Base-by-base conservation (phyloP, 371 early-diverging fungal species). In the Dichotomocladium elegans region DNA sequence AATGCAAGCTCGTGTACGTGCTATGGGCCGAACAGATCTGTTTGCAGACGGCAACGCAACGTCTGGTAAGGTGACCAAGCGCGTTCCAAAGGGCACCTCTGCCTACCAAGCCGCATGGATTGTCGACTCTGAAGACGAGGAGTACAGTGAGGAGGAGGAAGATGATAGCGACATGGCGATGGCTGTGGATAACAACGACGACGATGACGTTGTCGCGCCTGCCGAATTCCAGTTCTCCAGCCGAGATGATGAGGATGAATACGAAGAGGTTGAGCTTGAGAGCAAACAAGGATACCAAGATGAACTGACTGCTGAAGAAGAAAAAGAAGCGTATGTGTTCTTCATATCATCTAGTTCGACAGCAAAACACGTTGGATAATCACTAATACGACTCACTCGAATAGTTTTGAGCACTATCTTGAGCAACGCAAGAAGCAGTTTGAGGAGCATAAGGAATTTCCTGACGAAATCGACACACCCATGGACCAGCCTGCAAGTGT, bases 81-180 rank as follows among this genome's bases (percentile, higher is more conserved):
- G 89, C 35, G 96, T 95, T 3, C 96, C 96, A 12, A 93, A 93
- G 74, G 97, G 97, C 28, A 95, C 94, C 19, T 95, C 96, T 4
- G 65, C 87, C 21, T 98, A 98, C 70, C 98, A 98, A 74, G 96
- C 97, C 17, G 94, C 94, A 1, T 98, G 98, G 98, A 93, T 98
- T 63, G 70, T 91, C 8, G 95, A 96, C 51, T 79, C 81, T 1
- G 86, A 80, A 17, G 79, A 80, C 50, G 86, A 83, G 40, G 78
- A 75, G 9, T 80, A 78, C 41, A 74, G 74, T 15, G 81, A 80
- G 11, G 83, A 86, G 24, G 89, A 85, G 4, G 91, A 84, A 9
- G 80, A 79, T 8, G 80, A 80, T 1, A 67, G 68, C 30, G 58
- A 51, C 26, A 63, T 47, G 55, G 80, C 55, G 79, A 72, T 53